Percentiles rank a stretch among this genome's conserved stretches.
Evolutionary conservation across 2,329 filamentous ascomycete genomes (phyloP).

Genomic region (Fusarium buxicola): DNA sequence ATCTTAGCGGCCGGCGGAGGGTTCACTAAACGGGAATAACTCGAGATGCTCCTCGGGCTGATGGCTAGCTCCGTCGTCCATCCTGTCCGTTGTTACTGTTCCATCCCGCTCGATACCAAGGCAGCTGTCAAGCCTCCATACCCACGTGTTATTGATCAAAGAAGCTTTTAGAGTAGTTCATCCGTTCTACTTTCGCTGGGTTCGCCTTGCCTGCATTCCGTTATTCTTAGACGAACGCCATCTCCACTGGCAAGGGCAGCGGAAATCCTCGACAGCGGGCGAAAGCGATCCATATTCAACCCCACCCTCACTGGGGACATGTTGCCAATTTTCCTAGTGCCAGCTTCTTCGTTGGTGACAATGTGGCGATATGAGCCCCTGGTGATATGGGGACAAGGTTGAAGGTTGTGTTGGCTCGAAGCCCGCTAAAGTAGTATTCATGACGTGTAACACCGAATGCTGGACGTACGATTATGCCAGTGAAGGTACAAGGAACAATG

Average conservation of each 20-base stretch:
- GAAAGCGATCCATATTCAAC: neutral
- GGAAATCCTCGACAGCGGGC: neutral
- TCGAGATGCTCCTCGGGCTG: neutral
- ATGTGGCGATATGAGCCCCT: neutral
- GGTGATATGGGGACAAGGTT: neutral
- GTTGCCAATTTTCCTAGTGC: neutral
- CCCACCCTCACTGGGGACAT: neutral
- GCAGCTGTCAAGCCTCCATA: slow-evolving; percentile 1
- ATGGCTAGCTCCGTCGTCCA: no score
- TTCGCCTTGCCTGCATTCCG: neutral
- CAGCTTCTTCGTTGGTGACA: neutral
- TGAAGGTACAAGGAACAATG: neutral
- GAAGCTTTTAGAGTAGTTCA: slow-evolving; percentile 1
- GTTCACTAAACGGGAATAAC: neutral
- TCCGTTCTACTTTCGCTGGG: neutral
- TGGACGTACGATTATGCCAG: slow-evolving; percentile 2
- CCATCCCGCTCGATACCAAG: slow-evolving; percentile 9
- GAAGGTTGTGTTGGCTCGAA: neutral
- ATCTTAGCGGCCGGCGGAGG: neutral
- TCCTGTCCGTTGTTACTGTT: neutral
- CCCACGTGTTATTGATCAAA: slow-evolving; percentile 1
- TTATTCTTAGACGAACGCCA: neutral
- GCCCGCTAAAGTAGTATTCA: neutral
- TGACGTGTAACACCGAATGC: neutral
- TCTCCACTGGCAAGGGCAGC: neutral